Base-by-base conservation (phyloP, 129 eudicot genomes). In the Calendula officinalis region DNA sequence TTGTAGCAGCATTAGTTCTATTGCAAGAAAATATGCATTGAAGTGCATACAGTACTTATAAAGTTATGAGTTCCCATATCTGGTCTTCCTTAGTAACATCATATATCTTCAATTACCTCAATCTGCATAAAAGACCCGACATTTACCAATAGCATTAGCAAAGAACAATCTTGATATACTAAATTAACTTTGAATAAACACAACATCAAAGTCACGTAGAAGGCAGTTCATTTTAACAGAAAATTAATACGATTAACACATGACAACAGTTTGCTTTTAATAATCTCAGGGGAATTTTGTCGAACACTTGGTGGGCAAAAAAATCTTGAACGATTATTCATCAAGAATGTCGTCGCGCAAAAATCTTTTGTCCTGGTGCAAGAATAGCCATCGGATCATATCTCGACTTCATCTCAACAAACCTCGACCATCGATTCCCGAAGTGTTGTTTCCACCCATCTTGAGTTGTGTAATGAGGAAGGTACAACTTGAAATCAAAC, bases 81-180 rank as follows among this genome's bases (percentile, higher is more conserved):
- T n/a, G 95, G 72, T 92, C 98, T 62, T 88, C 88, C 74, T 95
- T 83, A n/a, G n/a, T n/a, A n/a, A n/a, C n/a, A n/a, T n/a, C n/a
- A n/a, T n/a, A n/a, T n/a, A n/a, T n/a, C n/a, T n/a, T n/a, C n/a
- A n/a, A n/a, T n/a, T n/a, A n/a, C n/a, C n/a, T n/a, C n/a, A n/a
- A n/a, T n/a, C n/a, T n/a, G n/a, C n/a, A n/a, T n/a, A n/a, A n/a
- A n/a, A n/a, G n/a, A n/a, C n/a, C n/a, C n/a, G n/a, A n/a, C n/a
- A n/a, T n/a, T n/a, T n/a, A n/a, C n/a, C n/a, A n/a, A n/a, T n/a
- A n/a, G n/a, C n/a, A n/a, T n/a, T n/a, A n/a, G n/a, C n/a, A n/a
- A n/a, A n/a, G n/a, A n/a, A 39, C 94, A 90, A 69, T 92, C 87
- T 69, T 92, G 95, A 48, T 85, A 92, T 57, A 83, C 27, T 62